These are phyloP conservation scores for Cytospora leucostoma DNA, from an alignment of 2,329 filamentous ascomycete species.

Conservation along the genomic window DNA sequence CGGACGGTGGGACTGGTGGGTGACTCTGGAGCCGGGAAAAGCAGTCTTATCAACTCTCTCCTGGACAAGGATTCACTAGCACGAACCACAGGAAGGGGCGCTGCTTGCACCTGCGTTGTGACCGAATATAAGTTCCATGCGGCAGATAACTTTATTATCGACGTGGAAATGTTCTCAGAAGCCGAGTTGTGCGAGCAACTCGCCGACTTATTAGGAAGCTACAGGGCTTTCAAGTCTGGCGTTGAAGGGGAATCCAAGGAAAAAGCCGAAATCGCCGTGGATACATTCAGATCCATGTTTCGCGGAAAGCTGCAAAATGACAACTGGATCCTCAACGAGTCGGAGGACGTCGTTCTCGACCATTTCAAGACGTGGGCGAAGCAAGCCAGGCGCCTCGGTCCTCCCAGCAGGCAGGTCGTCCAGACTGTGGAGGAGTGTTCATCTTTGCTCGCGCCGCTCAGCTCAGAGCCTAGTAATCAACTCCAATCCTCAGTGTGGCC, in stretches of 20 bases:
- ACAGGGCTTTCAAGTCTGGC: constrained; percentile 40
- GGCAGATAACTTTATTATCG: constrained; percentile 36
- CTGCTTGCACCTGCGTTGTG: constrained; percentile 50
- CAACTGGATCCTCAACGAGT: constrained; percentile 27
- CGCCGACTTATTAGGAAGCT: constrained; percentile 39
- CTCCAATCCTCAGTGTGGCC: constrained; percentile 42
- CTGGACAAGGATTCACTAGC: constrained; percentile 45
- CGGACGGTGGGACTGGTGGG: constrained; percentile 50
- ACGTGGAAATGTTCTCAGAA: constrained; percentile 38
- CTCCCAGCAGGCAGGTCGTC: neutral
- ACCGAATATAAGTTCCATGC: constrained; percentile 49
- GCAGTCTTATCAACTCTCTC: constrained; percentile 51
- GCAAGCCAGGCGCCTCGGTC: no score
- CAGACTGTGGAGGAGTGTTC: constrained; percentile 38
- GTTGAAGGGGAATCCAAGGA: constrained; percentile 31
- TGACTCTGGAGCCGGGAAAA: constrained; percentile 52
- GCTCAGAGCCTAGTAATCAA: constrained; percentile 37
- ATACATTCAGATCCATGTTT: constrained; percentile 44
- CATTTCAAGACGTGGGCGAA: neutral
- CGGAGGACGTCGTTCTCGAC: constrained; percentile 8
- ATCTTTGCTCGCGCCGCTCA: constrained; percentile 37
- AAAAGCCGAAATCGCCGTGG: constrained; percentile 38
- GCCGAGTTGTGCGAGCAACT: constrained; percentile 40
- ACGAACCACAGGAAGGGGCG: constrained; percentile 46
- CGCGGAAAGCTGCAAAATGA: constrained; percentile 30